A percentile compares a stretch with the other conserved stretches of the same genome.
Conservation (phyloP, 352 stramenopile genomes). For the Phytophthora sansomeana region DNA sequence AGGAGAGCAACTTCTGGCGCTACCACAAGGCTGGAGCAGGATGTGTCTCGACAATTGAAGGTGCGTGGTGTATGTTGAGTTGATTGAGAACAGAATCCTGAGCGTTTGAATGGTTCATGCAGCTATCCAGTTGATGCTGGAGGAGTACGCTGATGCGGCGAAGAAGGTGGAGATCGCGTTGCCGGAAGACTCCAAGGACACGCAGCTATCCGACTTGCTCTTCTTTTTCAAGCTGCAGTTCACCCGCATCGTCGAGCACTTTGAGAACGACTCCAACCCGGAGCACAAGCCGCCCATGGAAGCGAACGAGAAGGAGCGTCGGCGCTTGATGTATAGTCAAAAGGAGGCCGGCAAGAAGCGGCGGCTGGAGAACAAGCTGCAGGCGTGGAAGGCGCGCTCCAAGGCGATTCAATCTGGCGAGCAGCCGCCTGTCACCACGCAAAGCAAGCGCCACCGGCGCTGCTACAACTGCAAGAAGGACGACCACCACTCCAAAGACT, state of each 20-base stretch:
- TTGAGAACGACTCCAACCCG: slow-evolving; percentile 60
- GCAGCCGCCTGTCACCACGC: slow-evolving; percentile 23
- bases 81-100: background rate
- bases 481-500: slow-evolving; percentile 81
- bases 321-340: slow-evolving; percentile 74
- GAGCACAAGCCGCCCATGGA: slow-evolving; percentile 82
- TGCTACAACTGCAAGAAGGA: slow-evolving; percentile 91
- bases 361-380: slow-evolving; percentile 73
- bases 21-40: slow-evolving; percentile 87
- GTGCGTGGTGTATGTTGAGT: slow-evolving; percentile 39
- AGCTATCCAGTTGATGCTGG: slow-evolving; percentile 87
- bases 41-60: slow-evolving; percentile 92
- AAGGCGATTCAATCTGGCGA: slow-evolving; percentile 60
- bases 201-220: slow-evolving; percentile 67
- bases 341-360: slow-evolving; percentile 81
- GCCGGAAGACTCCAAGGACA: slow-evolving; percentile 39
- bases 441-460: slow-evolving; percentile 61
- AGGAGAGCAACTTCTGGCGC: slow-evolving; percentile 89
- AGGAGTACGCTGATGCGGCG: slow-evolving; percentile 70
- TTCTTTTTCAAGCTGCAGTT: slow-evolving; percentile 90
- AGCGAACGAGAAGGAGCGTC: slow-evolving; percentile 81
- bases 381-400: slow-evolving; percentile 60
- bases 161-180: slow-evolving; percentile 42
- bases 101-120: slow-evolving; percentile 14
- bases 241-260: slow-evolving; percentile 65